Conservation (phyloP, 331 rosid genomes). For the Phaseolus coccineus region DNA sequence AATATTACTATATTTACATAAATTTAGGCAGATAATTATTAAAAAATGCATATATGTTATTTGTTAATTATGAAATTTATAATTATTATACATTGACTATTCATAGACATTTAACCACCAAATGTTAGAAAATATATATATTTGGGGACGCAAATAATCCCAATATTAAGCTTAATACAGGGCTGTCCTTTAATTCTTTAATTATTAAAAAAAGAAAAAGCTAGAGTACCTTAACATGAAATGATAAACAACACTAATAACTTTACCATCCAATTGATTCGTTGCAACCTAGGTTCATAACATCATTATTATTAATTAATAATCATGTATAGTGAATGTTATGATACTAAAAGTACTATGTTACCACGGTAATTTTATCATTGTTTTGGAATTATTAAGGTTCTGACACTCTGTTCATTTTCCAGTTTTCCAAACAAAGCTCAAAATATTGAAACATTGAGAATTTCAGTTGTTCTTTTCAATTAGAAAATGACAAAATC, state of each 20-base stretch:
- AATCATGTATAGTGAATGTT: constrained; percentile 2
- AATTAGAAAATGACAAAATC: constrained; percentile 76
- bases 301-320: constrained; percentile 33
- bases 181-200: not conserved
- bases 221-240: constrained; percentile 12
- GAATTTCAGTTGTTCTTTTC: constrained; percentile 52
- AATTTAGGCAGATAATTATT: too few species aligned
- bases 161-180: not conserved
- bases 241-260: not conserved
- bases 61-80: too few species aligned
- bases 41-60: too few species aligned
- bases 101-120: too few species aligned
- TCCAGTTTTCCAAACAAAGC: constrained; percentile 21
- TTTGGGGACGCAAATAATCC: not conserved
- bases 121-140: too few species aligned
- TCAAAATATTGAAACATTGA: constrained; percentile 41
- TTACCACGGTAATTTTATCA: constrained; percentile 44
- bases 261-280: not conserved
- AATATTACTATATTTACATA: too few species aligned
- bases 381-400: constrained; percentile 44
- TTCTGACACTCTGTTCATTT: constrained; percentile 46
- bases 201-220: not conserved
- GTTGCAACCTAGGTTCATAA: constrained; percentile 39
- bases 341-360: constrained; percentile 14
- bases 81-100: too few species aligned